Base-by-base conservation (phyloP, 345 rosid genomes). In the Bruguiera parviflora region DNA sequence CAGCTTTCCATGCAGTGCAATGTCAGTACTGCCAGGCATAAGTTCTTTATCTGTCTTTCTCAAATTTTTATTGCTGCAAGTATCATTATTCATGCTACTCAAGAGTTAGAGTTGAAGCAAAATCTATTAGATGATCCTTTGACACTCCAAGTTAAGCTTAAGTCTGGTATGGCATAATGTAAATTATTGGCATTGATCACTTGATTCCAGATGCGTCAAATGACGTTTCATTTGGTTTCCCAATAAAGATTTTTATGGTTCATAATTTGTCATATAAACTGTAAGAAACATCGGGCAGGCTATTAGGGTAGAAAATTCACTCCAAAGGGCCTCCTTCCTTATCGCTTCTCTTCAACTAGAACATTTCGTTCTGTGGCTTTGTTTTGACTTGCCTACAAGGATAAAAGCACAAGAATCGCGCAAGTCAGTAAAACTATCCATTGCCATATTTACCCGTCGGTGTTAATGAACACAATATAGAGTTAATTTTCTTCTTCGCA, bases 301-400 rank as follows among this genome's bases (percentile, higher is more conserved):
- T 32, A 39, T 49, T 67, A 71, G 11, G 5, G 19, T 25, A 22
- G 62, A 61, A 56, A 70, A 51, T 68, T 55, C 70, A 67, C 58
- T 0, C 49, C 6, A 43, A 63, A 63, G 15, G 20, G 33, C 39
- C 29, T 28, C 35, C 60, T 65, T 24, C 63, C 66, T 6, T 18
- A 13, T 61, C 9, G 59, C 46, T 55, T 46, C 58, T 20, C 55
- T 64, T 79, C 64, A 80, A 47, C 58, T 77, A 32, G 73, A 72
- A 79, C 96, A 86, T 65, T 81, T 85, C 31, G 47, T 22, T 7
- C 74, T 74, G 77, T 90, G 90, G 74, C 68, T 84, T 81, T 75
- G 76, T n/a, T 77, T 85, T 78, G 81, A 82, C 70, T 83, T 89
- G 60, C 98, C 96, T 92, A 87, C 83, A 81, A 75, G 72, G 63